Evolutionary conservation across 192 early-diverging fungal species (phyloP).

Genomic region (Podila minutissima): DNA sequence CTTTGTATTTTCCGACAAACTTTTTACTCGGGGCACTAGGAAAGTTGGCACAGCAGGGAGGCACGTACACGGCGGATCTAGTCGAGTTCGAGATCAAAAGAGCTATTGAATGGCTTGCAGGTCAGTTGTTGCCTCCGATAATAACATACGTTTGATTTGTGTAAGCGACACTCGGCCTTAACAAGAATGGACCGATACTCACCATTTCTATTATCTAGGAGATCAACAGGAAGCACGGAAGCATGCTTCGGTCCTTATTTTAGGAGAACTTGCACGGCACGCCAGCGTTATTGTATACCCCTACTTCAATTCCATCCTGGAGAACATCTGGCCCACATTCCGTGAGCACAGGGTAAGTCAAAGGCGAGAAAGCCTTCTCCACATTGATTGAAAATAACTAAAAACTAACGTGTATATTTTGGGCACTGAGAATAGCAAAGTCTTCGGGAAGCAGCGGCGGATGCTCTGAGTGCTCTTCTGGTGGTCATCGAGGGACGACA

Average conservation of each 20-base stretch:
- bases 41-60: conserved; percentile 68
- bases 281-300: conserved; percentile 85
- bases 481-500: conserved; percentile 84
- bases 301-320: conserved; percentile 84
- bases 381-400: neutral
- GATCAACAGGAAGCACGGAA: conserved; percentile 78
- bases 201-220: conserved; percentile 49
- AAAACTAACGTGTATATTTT: neutral
- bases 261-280: conserved; percentile 77
- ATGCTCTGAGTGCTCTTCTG: conserved; percentile 82
- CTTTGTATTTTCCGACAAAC: no score
- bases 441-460: conserved; percentile 85
- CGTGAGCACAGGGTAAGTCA: conserved; percentile 72
- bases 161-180: neutral
- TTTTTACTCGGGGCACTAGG: conserved; percentile 38
- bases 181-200: neutral
- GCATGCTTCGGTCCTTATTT: conserved; percentile 82
- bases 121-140: conserved; percentile 30
- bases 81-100: conserved; percentile 85
- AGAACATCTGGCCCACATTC: conserved; percentile 83
- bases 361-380: neutral
- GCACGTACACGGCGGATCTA: conserved; percentile 79
- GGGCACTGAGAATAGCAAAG: conserved; percentile 25
- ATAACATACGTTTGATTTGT: neutral
- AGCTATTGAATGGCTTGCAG: conserved; percentile 88